Conservation (phyloP, 257 asterid genomes). For the Solanum pinnatisectum region DNA sequence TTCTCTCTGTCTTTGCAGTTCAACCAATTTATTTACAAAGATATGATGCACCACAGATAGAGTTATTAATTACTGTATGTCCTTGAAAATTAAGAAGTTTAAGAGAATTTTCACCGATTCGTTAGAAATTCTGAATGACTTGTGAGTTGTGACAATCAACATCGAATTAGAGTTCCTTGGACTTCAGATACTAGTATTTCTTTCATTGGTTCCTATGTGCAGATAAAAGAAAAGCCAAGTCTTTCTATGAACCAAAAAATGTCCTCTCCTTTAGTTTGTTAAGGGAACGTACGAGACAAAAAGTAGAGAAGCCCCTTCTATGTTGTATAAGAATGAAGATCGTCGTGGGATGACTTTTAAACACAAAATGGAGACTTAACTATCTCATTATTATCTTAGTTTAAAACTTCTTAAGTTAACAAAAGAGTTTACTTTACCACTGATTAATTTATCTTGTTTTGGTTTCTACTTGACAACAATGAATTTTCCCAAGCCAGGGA, state of each 20-base stretch:
- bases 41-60: not conserved
- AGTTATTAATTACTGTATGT: not conserved
- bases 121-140: not conserved
- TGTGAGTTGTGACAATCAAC: not conserved
- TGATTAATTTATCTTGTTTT: not conserved
- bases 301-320: not conserved
- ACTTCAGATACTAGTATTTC: not conserved
- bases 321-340: not conserved
- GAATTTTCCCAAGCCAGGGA: conserved; percentile 36
- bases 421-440: not conserved
- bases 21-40: not conserved
- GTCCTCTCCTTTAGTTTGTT: not conserved
- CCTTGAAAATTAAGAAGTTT: not conserved
- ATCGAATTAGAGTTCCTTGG: not conserved
- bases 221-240: not conserved
- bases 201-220: not conserved
- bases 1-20: not conserved
- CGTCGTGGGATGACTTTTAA: not conserved
- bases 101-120: not conserved
- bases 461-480: not conserved
- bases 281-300: not conserved
- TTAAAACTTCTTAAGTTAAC: not conserved
- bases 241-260: not conserved
- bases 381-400: not conserved
- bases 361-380: not conserved